A percentile compares a stretch with the other conserved stretches of the same genome.
Conservation (phyloP, 306 rosid genomes). For the Notholithocarpus densiflorus region DNA sequence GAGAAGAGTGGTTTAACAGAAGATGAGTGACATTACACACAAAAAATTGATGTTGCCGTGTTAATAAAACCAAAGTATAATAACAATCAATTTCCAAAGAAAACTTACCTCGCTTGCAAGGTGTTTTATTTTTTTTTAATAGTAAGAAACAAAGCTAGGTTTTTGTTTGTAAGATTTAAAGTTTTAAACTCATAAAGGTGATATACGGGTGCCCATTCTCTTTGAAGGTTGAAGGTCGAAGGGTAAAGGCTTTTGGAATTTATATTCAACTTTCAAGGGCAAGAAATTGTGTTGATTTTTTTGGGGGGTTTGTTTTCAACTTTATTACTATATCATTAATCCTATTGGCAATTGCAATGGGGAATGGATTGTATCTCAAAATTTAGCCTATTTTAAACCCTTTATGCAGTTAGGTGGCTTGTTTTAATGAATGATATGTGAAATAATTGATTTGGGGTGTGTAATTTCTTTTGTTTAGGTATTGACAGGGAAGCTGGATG, state of each 20-base stretch:
- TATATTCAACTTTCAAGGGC: neutral
- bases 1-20: neutral
- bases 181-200: neutral
- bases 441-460: neutral
- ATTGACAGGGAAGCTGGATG: neutral
- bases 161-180: neutral
- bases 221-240: neutral
- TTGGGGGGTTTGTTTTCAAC: neutral
- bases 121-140: neutral
- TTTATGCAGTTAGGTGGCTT: neutral
- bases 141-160: neutral
- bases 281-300: neutral
- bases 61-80: neutral
- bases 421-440: neutral
- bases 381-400: neutral
- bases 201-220: neutral
- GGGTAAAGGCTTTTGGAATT: neutral
- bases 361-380: neutral
- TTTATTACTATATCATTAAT: neutral
- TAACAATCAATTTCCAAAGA: neutral
- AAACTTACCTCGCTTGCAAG: constrained; percentile 8
- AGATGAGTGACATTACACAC: neutral
- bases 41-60: neutral
- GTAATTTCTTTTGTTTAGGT: constrained; percentile 1
- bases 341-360: neutral